phyloP scores from a whole-genome alignment of 1,284 basidiomycete genomes.

The Irpex sp. region DNA sequence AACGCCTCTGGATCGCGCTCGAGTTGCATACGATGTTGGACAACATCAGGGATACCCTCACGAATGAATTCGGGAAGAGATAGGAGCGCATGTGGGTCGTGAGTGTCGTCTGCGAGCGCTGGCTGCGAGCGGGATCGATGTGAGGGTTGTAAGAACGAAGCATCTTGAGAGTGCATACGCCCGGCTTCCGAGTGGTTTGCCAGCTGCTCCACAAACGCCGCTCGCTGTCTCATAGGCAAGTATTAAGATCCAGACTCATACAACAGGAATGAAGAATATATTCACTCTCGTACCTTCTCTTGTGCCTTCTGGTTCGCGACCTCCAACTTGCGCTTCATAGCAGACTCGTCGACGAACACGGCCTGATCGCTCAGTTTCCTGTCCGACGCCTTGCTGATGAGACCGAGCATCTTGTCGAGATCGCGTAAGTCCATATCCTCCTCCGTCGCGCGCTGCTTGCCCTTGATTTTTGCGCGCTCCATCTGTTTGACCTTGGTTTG shows the following conservation, averaged over 20 bases:
- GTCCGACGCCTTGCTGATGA: constrained; percentile 70
- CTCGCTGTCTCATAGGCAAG: constrained; percentile 40
- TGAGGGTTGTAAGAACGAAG: constrained; percentile 30
- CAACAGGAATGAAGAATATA: not conserved
- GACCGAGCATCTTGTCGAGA: constrained; percentile 66
- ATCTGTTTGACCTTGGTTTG: constrained; percentile 62
- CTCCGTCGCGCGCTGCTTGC: constrained; percentile 42
- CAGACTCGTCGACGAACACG: constrained; percentile 54
- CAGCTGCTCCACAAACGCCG: constrained; percentile 69
- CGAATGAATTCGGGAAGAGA: constrained; percentile 65
- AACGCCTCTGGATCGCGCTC: constrained; percentile 43
- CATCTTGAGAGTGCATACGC: constrained; percentile 71
- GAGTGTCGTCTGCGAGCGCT: constrained; percentile 25
- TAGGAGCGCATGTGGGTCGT: constrained; percentile 57
- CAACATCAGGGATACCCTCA: constrained; percentile 40
- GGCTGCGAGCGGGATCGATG: constrained; percentile 5
- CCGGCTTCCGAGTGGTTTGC: constrained; percentile 63
- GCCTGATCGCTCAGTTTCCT: constrained; percentile 66
- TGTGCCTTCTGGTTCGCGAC: constrained; percentile 50
- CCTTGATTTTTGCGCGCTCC: constrained; percentile 49
- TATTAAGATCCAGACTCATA: constrained; percentile 1
- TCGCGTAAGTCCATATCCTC: constrained; percentile 45
- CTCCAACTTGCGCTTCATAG: constrained; percentile 48
- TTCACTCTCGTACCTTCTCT: constrained; percentile 47
- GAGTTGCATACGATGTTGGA: constrained; percentile 26